A percentile compares a stretch with the other conserved stretches of the same genome.
Conservation (phyloP, 352 stramenopile species). For the Pythium sp. region DNA sequence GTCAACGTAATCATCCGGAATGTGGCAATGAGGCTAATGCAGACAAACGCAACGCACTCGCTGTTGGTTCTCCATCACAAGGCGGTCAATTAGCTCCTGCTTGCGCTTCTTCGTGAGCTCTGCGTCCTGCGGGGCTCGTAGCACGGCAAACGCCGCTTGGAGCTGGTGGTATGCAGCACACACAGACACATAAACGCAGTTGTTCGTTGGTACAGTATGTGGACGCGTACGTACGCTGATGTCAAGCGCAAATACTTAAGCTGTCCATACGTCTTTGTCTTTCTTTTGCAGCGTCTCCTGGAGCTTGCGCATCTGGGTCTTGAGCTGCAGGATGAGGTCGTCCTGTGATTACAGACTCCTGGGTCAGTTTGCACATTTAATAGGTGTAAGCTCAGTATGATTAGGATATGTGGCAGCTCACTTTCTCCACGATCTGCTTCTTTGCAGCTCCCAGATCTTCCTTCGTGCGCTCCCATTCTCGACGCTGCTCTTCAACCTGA, state of each 20-base stretch:
- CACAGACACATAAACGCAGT: no score
- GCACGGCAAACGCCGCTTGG: constrained; percentile 51
- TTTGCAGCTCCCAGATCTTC: constrained; percentile 48
- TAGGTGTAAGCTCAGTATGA: not conserved
- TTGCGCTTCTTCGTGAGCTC: constrained; percentile 64
- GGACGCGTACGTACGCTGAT: not conserved
- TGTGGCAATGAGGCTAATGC: not conserved
- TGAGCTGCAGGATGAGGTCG: constrained; percentile 53
- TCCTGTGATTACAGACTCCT: constrained; percentile 29
- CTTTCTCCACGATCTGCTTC: constrained; percentile 41
- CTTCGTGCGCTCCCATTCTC: constrained; percentile 54
- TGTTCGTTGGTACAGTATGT: no score
- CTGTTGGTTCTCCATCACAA: constrained; percentile 58
- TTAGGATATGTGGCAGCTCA: constrained; percentile 4
- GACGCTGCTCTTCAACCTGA: constrained; percentile 50
- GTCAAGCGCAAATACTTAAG: no score
- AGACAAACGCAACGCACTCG: constrained; percentile 25
- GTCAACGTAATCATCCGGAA: not conserved
- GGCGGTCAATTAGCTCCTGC: constrained; percentile 52
- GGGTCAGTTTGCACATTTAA: not conserved
- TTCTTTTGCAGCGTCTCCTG: constrained; percentile 61
- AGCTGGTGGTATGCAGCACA: constrained; percentile 25
- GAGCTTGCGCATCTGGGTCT: constrained; percentile 50
- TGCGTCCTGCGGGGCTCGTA: constrained; percentile 55
- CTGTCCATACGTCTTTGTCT: constrained; percentile 50